phyloP scores from a whole-genome alignment of 1,139 yeast species.

The Nakaseomyces bracarensis region DNA sequence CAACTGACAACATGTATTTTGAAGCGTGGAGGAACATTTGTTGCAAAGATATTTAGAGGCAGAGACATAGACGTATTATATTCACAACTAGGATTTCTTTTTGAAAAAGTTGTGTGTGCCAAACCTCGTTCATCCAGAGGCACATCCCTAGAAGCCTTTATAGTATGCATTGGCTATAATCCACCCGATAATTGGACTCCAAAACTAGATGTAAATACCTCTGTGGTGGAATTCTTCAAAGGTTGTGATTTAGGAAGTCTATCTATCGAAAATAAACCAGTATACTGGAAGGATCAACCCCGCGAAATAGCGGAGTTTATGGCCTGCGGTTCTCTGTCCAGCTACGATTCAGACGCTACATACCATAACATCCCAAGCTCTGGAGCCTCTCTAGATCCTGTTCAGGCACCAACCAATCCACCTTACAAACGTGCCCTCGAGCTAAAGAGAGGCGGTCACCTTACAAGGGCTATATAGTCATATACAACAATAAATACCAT shows the following conservation, averaged over 20 bases:
- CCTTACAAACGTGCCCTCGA: constrained; percentile 90
- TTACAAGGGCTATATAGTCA: constrained; percentile 21
- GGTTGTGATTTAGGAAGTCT: constrained; percentile 53
- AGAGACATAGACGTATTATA: constrained; percentile 88
- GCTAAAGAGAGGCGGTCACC: constrained; percentile 62
- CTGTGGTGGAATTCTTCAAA: constrained; percentile 77
- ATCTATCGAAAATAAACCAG: constrained; percentile 35
- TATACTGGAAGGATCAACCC: constrained; percentile 46
- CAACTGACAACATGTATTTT: constrained; percentile 84
- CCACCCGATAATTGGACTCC: constrained; percentile 85
- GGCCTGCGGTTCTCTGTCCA: constrained; percentile 86
- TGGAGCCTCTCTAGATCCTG: constrained; percentile 54
- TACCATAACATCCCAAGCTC: constrained; percentile 35
- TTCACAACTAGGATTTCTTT: constrained; percentile 76
- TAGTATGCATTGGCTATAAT: constrained; percentile 80
- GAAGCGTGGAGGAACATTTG: constrained; percentile 84
- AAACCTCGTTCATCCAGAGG: constrained; percentile 94
- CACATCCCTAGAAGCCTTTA: constrained; percentile 84
- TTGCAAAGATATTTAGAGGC: constrained; percentile 93
- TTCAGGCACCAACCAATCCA: constrained; percentile 92
- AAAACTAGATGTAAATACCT: constrained; percentile 43
- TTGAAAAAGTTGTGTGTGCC: constrained; percentile 84
- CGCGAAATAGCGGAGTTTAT: constrained; percentile 75
- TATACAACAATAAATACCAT: not conserved
- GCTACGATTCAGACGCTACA: constrained; percentile 91